These are phyloP conservation scores for Acer saccharum DNA, from an alignment of 345 rosid genomes.

Conservation along the genomic window DNA sequence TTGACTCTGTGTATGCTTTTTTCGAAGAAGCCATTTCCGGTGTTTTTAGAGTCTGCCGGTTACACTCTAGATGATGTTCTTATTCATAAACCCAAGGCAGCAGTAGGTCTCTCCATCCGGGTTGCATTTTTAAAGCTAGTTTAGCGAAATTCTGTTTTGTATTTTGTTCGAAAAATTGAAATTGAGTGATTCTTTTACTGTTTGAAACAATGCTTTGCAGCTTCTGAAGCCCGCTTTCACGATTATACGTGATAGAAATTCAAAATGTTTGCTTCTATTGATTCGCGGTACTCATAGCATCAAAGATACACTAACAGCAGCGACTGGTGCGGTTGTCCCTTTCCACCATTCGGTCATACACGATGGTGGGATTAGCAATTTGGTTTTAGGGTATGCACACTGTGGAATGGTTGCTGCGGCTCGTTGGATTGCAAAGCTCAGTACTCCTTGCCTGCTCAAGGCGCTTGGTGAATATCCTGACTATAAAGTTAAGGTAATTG, in stretches of 20 bases:
- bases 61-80: constrained; percentile 77
- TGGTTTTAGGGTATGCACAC: constrained; percentile 96
- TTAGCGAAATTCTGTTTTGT: neutral
- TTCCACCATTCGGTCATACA: constrained; percentile 95
- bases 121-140: neutral
- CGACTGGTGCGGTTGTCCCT: constrained; percentile 96
- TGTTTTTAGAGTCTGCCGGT: constrained; percentile 82
- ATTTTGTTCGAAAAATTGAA: neutral
- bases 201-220: constrained; percentile 44
- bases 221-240: constrained; percentile 97
- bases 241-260: constrained; percentile 63
- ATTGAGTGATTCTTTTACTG: constrained; percentile 11
- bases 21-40: constrained; percentile 89
- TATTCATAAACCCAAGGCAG: constrained; percentile 96
- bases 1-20: constrained; percentile 87
- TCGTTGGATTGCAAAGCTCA: constrained; percentile 94
- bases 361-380: constrained; percentile 94
- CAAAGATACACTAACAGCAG: constrained; percentile 96
- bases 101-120: constrained; percentile 51
- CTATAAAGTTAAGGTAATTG: constrained; percentile 74
- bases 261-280: constrained; percentile 72
- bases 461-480: constrained; percentile 73
- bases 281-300: constrained; percentile 98
- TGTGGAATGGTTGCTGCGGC: constrained; percentile 99
- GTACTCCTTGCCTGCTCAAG: constrained; percentile 74